Conservation (phyloP, 768 basidiomycete species). For the Floccularia luteovirens region DNA sequence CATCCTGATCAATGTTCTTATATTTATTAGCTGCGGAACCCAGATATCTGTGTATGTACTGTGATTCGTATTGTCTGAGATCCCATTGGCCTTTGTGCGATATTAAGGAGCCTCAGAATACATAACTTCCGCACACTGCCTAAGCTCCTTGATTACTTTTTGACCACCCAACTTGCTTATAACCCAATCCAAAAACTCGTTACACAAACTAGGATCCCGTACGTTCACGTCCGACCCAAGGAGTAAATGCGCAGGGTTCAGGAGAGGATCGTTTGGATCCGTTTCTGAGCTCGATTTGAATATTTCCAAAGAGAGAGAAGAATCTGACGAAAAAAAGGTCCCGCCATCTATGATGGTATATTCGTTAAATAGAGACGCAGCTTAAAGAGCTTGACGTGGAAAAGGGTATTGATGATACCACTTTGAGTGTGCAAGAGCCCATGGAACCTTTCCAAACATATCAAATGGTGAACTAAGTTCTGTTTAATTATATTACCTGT, state of each 20-base stretch:
- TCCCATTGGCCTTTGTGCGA: too few relatives aligned
- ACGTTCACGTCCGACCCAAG: too few relatives aligned
- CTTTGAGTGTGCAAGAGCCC: slow-evolving; percentile 41
- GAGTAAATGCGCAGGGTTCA: slow-evolving; percentile 42
- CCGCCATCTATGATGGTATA: slow-evolving; percentile 50
- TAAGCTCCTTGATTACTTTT: neutral
- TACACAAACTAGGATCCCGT: neutral
- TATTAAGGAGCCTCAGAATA: neutral
- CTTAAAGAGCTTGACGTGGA: slow-evolving; percentile 39
- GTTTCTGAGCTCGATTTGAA: slow-evolving; percentile 36
- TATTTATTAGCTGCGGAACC: neutral
- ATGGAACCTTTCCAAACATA: slow-evolving; percentile 30
- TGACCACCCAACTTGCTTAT: neutral
- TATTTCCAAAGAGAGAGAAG: slow-evolving; percentile 23
- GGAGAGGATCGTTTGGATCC: slow-evolving; percentile 28
- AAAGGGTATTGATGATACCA: slow-evolving; percentile 60
- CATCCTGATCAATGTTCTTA: neutral
- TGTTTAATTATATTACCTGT: slow-evolving; percentile 24
- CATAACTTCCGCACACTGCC: neutral
- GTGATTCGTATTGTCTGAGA: too few relatives aligned
- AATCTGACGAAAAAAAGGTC: slow-evolving; percentile 35
- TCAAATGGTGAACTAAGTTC: neutral
- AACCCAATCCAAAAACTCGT: neutral
- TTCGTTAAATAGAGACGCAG: slow-evolving; percentile 37
- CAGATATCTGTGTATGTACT: neutral